Evolutionary conservation across 352 stramenopile genomes (phyloP), one percentile per base, ranked within the genome.

Genomic region (Phytophthora chlamydospora): DNA sequence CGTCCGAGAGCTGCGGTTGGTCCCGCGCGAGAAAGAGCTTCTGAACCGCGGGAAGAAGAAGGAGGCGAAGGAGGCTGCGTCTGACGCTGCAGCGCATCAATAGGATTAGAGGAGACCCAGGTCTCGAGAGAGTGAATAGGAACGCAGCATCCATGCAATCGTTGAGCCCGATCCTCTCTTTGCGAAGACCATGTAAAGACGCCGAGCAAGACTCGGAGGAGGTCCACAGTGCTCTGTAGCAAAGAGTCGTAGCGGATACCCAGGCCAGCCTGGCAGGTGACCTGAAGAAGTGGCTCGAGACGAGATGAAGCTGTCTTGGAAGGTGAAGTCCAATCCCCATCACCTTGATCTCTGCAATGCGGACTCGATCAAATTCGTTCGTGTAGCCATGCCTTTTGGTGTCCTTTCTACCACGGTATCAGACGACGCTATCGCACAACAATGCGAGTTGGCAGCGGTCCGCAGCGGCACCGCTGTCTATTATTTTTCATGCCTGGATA

Each of bases 1-100:
- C 1, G 87, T 95, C 17, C 85, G 83, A 36, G 87, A 95, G 68
- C 71, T 95, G 40, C 80, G 87, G 38, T 70, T 90, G 41, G 80
- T 95, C 3, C 79, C 82, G 53, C 80, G 83, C 33, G 67, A 89
- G 67, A 90, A 90, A 68, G 80, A 87, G 52, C 71, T 92, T 62
- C 71, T 74, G 24, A 68, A 62, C 43, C 52, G 74, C 59, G 58
- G 58, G 33, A 73, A 67, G 56, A 73, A 56, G 59, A 59, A 69
- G 34, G 31, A 56, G 42, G 43, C n/a, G 38, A 61, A 45, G 34
- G 36, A 51, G 44, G 44, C 38, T 24, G 24, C 36, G 13, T 46
- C 40, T 14, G 19, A 50, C 10, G 6, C 49, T 45, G 4, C 13
- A 43, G 59, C 40, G 34, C 46, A 51, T 57, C 39, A 64, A 69